Conservation (phyloP, 208 protist genomes). For the Crithidia mellificae region DNA sequence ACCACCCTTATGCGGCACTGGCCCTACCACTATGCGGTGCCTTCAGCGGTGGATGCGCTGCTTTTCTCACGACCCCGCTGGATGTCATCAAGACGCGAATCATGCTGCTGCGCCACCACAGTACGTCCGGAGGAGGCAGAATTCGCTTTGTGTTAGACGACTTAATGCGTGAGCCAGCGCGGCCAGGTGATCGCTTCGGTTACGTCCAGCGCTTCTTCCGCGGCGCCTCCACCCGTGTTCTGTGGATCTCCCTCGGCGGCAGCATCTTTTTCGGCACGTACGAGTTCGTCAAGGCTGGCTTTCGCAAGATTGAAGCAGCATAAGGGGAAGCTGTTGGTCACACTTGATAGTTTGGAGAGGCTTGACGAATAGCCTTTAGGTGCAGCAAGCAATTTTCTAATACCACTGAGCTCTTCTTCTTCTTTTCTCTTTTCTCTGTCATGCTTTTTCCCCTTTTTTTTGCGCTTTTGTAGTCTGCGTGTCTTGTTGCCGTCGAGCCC, state of each 20-base stretch:
- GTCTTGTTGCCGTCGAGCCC: no score
- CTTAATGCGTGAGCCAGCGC: constrained; percentile 48
- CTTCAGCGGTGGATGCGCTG: constrained; percentile 79
- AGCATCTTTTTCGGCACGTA: constrained; percentile 93
- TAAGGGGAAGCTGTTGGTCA: not conserved
- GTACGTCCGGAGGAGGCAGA: constrained; percentile 7
- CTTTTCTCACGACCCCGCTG: constrained; percentile 90
- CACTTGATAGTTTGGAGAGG: no score
- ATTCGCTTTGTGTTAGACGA: constrained; percentile 49
- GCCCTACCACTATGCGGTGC: constrained; percentile 76
- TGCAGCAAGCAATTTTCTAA: no score
- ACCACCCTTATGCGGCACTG: constrained; percentile 38
- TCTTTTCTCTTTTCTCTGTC: no score
- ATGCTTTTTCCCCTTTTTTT: no score
- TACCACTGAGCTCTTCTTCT: no score
- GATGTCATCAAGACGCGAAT: constrained; percentile 94
- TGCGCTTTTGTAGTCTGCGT: no score
- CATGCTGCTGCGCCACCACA: constrained; percentile 68
- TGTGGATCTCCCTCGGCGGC: constrained; percentile 92
- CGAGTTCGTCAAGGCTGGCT: constrained; percentile 55
- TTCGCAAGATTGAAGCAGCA: constrained; percentile 11
- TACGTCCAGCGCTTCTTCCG: constrained; percentile 77
- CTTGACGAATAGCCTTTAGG: no score
- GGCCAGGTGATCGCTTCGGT: constrained; percentile 75
- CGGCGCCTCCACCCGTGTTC: constrained; percentile 79